phyloP scores from a whole-genome alignment of 768 basidiomycete species.

The Wakefieldia striispora region DNA sequence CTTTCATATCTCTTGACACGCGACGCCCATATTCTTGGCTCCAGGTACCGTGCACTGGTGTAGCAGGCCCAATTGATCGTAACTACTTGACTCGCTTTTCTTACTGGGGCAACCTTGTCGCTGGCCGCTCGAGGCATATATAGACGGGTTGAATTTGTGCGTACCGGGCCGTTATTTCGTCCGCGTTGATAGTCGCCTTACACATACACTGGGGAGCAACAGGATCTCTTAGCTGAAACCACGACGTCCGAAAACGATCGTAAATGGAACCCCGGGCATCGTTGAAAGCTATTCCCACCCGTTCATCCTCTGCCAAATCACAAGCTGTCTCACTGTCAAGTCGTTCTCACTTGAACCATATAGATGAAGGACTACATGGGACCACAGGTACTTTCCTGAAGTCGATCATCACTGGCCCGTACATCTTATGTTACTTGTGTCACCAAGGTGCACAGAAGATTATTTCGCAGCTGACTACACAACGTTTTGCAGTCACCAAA shows the following conservation, averaged over 20 bases:
- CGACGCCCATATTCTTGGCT: no score
- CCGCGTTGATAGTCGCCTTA: not conserved
- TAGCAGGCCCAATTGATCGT: no score
- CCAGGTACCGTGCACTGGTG: no score
- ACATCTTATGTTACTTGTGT: conserved; percentile 4
- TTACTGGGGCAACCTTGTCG: not conserved
- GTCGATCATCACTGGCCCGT: not conserved
- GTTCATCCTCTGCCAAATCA: not conserved
- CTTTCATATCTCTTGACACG: not conserved
- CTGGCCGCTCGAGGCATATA: not conserved
- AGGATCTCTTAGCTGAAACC: not conserved
- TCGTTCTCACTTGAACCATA: conserved; percentile 18
- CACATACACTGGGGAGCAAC: not conserved
- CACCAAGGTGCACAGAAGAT: conserved; percentile 51
- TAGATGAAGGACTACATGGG: conserved; percentile 23
- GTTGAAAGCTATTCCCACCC: not conserved
- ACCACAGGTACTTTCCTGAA: conserved; percentile 14
- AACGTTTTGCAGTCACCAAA: conserved; percentile 43
- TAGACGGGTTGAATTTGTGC: not conserved
- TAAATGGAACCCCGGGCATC: conserved; percentile 16
- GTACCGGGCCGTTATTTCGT: conserved; percentile 1
- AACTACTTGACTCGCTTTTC: no score
- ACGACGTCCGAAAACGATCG: not conserved
- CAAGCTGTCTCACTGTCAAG: conserved; percentile 9
- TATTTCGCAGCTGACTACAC: conserved; percentile 44